Base-by-base conservation (phyloP, 306 rosid species). In the Gleditsia sinensis region DNA sequence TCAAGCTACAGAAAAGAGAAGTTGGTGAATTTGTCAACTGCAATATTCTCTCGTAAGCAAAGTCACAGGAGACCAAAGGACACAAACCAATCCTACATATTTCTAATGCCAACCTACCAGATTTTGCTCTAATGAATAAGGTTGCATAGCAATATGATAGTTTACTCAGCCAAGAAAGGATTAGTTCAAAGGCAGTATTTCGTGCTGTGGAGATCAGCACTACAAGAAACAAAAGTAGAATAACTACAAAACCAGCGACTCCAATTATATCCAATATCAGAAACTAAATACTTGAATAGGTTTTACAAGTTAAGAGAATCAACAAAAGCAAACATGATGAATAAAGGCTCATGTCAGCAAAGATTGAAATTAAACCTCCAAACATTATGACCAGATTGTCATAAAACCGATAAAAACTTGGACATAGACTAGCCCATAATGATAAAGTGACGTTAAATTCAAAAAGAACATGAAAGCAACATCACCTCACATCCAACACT, bases 401-500 rank as follows among this genome's bases (percentile, higher is more conserved):
- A 69, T 25, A 33, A 1, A 50, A 32, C 34, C 34, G 7, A 68
- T 20, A 49, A 17, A 49, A 11, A 46, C 10, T 42, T 16, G 4
- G 7, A 68, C 46, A 2, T 68, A 19, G 6, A 3, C 32, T 7
- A 1, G 62, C 30, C 20, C 12, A 69, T 10, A 21, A 19, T 33
- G 20, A 33, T 7, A 67, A 34, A 11, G 16, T 34, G 20, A 34
- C 74, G 48, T 51, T 33, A 16, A 50, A 51, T 45, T 74, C 10
- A 37, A 67, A 23, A 13, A 43, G 1, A 33, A 75, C 0, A 32
- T 6, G 56, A 46, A 6, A 42, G 36, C 51, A 67, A 54, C 55
- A 54, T 75, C 74, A 84, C 88, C 88, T 84, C 83, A 30, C 85
- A 84, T 39, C 83, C 70, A 55, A 82, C 75, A 6, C 83, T 72